Conservation (phyloP, 2,329 filamentous ascomycete genomes). For the Hypoxylon rubiginosum region DNA sequence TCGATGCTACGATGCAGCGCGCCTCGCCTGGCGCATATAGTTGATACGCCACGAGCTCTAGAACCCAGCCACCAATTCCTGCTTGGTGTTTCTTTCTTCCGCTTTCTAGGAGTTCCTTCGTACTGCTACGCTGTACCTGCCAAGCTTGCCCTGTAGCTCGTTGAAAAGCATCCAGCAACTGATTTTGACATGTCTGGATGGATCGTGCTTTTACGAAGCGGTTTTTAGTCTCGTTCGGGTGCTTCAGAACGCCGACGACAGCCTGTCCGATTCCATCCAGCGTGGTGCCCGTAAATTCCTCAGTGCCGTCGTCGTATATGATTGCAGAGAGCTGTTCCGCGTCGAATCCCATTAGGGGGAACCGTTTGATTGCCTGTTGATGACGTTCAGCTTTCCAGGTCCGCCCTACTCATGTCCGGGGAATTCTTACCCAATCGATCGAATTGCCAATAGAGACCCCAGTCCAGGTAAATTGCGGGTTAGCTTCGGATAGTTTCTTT, state of each 20-base stretch:
- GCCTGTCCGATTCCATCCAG: constrained; percentile 49
- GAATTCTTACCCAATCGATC: constrained; percentile 50
- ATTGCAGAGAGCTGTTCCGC: constrained; percentile 39
- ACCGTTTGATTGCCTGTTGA: constrained; percentile 31
- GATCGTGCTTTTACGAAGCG: constrained; percentile 49
- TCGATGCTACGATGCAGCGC: constrained; percentile 47
- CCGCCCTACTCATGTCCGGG: background rate
- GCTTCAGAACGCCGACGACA: constrained; percentile 36
- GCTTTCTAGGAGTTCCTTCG: constrained; percentile 38
- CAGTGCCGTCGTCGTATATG: constrained; percentile 49
- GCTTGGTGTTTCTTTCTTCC: constrained; percentile 43
- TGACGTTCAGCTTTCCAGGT: constrained; percentile 4
- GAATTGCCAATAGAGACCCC: constrained; percentile 51
- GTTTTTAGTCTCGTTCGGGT: constrained; percentile 41
- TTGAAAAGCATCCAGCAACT: constrained; percentile 48
- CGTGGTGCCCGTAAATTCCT: constrained; percentile 50
- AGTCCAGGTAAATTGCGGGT: constrained; percentile 48
- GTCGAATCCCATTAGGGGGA: constrained; percentile 51
- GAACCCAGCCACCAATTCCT: constrained; percentile 44
- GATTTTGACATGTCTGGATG: constrained; percentile 45
- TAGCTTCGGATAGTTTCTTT: constrained; percentile 33
- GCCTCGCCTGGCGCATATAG: constrained; percentile 49
- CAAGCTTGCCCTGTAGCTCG: constrained; percentile 40
- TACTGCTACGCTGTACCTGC: constrained; percentile 38
- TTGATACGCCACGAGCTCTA: constrained; percentile 51